These are phyloP conservation scores for Taiozyma sp. DNA, from an alignment of 1,139 yeast genomes.

Conservation along the genomic window DNA sequence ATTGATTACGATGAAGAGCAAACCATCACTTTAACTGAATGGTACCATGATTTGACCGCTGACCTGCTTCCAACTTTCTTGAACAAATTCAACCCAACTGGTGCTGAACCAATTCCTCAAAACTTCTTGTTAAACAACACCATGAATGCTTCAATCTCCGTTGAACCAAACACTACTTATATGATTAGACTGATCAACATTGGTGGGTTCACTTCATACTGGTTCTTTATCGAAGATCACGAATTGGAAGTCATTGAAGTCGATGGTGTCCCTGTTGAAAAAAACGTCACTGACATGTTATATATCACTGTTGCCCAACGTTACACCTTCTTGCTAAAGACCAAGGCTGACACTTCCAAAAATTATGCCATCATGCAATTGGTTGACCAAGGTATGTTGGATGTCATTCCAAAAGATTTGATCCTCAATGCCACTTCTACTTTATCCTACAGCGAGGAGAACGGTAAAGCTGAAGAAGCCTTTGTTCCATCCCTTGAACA, in stretches of 20 bases:
- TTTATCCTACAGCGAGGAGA: constrained; percentile 49
- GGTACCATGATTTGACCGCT: constrained; percentile 70
- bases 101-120: constrained; percentile 94
- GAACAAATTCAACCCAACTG: constrained; percentile 80
- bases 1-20: constrained; percentile 72
- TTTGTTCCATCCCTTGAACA: constrained; percentile 39
- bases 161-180: constrained; percentile 77
- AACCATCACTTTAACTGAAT: constrained; percentile 64
- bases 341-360: constrained; percentile 51
- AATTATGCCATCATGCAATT: constrained; percentile 77
- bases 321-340: constrained; percentile 63
- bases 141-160: constrained; percentile 60
- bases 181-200: constrained; percentile 69
- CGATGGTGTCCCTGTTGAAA: constrained; percentile 75
- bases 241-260: constrained; percentile 75
- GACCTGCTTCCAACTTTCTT: constrained; percentile 51
- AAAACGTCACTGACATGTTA: constrained; percentile 49
- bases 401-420: constrained; percentile 57
- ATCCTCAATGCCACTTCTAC: constrained; percentile 66
- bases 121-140: constrained; percentile 75
- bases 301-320: constrained; percentile 78
- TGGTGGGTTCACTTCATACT: constrained; percentile 87
- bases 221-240: constrained; percentile 81
- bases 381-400: constrained; percentile 78
- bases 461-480: constrained; percentile 41